phyloP scores from a whole-genome alignment of 345 rosid species.

The Geranium brycei region DNA sequence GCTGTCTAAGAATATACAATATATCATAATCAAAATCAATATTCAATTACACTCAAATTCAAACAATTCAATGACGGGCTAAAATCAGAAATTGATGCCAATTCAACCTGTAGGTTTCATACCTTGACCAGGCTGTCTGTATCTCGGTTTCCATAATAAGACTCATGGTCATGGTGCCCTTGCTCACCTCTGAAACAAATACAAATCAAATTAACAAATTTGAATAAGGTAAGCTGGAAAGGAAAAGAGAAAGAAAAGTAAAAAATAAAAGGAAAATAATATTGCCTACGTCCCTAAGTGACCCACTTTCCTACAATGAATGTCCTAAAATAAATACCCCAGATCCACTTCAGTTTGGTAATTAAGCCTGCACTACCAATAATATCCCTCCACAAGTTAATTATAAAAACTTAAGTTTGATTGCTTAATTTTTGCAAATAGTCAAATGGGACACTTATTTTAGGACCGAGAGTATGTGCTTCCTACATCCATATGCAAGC shows the following conservation, averaged over 20 bases:
- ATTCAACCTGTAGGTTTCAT: constrained; percentile 11
- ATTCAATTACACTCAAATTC: background rate
- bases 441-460: too few species aligned
- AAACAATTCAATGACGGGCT: background rate
- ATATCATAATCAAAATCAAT: background rate
- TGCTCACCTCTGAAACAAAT: constrained; percentile 53
- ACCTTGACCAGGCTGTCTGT: constrained; percentile 92
- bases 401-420: too few species aligned
- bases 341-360: too few species aligned
- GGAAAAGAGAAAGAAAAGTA: constrained; percentile 1
- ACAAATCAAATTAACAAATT: constrained; percentile 3
- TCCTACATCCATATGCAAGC: too few species aligned
- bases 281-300: too few species aligned
- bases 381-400: too few species aligned
- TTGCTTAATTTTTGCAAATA: too few species aligned
- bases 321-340: too few species aligned
- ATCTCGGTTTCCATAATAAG: constrained; percentile 97
- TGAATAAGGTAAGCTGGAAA: background rate
- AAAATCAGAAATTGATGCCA: background rate
- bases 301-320: too few species aligned
- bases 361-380: too few species aligned
- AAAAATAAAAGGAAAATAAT: too few species aligned
- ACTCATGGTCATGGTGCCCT: constrained; percentile 91
- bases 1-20: background rate
- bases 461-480: too few species aligned